Base-by-base conservation (phyloP, 352 stramenopile species). In the Pythium folliculosum region DNA sequence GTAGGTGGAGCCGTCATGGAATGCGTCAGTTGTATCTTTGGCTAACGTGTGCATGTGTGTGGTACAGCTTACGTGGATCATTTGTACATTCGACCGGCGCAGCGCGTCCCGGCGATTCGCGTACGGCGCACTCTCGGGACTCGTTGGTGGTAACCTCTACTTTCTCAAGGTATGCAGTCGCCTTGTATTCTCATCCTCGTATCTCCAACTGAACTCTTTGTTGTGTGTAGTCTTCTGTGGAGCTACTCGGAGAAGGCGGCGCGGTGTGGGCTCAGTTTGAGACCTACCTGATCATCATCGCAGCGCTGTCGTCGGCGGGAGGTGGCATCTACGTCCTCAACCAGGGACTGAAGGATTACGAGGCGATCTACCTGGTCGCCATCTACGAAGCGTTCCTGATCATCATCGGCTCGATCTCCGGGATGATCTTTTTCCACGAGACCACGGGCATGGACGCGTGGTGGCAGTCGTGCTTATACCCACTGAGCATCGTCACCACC, bases 381-480 rank as follows among this genome's bases (percentile, higher is more conserved):
- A 93, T 94, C 55, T 95, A 95, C 66, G 77, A 95, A 40, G 83
- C 84, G 35, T 92, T 93, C 65, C 70, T 95, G 43, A 95, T 95
- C 53, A 65, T 94, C 57, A 92, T 92, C 71, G 82, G 87, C 53
- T 94, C 87, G 55, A 76, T 95, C 67, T 93, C 84, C 4, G 87
- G 87, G 7, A 86, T 95, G 47, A 90, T 95, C 57, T 95, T 95
- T 69, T 95, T 95, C 76, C 84, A 92, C 63, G 87, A 95, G 77
- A 92, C 86, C 63, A 70, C 80, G 2, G 87, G 81, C 52, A 95
- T 95, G 82, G 84, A 82, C 53, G 75, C 81, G 49, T 95, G 83
- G 84, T 95, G 86, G 86, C 86, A 95, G 69, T 69, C 79, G 45
- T 65, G 82, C 47, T 50, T 95, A 52, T 95, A 95, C 63, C 86